phyloP scores from a whole-genome alignment of 75 land plant genomes.

The Gnetum montanum region DNA sequence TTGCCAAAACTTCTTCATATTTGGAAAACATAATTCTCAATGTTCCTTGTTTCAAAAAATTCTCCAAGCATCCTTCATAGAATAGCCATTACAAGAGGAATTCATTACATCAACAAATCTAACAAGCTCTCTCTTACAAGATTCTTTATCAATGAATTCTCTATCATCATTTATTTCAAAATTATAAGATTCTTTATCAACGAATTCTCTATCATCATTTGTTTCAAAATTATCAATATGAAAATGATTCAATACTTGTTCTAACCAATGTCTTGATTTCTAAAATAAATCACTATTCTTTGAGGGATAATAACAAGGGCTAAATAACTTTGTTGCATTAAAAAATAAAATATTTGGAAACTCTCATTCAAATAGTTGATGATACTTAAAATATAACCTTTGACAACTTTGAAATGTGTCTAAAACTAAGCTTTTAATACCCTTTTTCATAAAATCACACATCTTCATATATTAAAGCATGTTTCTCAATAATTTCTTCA shows the following conservation, averaged over 20 bases:
- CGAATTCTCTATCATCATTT: no score
- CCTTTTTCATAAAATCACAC: not conserved
- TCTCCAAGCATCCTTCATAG: not conserved
- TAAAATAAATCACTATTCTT: no score
- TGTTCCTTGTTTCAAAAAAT: not conserved
- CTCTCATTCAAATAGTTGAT: not conserved
- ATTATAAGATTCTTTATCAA: no score
- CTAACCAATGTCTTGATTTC: not conserved
- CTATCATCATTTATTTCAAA: not conserved
- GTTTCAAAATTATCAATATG: not conserved
- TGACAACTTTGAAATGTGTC: not conserved
- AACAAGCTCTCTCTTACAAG: not conserved
- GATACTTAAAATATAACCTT: not conserved
- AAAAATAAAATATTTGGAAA: not conserved
- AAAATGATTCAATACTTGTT: no score
- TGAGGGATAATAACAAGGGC: not conserved
- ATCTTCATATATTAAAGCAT: not conserved
- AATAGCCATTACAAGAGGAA: not conserved
- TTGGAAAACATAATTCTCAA: not conserved
- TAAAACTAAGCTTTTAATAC: not conserved
- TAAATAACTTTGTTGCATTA: not conserved
- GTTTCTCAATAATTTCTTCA: not conserved
- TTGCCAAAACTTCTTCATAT: not conserved
- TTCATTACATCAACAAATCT: not conserved
- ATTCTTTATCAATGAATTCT: not conserved